Conservation (phyloP, 2,329 filamentous ascomycete genomes). For the Penicillium thymicola region DNA sequence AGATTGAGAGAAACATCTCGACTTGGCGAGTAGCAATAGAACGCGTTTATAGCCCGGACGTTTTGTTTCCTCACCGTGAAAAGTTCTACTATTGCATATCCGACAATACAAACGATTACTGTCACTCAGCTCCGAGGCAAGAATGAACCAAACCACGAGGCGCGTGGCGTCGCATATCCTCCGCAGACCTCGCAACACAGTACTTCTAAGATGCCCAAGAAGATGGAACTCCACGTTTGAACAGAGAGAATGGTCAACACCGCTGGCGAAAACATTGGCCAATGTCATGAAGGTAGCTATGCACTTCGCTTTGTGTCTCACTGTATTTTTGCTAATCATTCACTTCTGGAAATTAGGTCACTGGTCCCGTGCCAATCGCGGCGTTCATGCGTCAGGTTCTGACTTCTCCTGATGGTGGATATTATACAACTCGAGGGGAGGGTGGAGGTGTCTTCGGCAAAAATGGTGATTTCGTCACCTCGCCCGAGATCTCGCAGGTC, state of each 20-base stretch:
- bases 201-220: conserved; percentile 14
- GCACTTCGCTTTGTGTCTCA: neutral
- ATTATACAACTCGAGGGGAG: conserved; percentile 75
- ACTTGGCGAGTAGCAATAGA: neutral
- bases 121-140: neutral
- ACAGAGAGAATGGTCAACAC: conserved; percentile 78
- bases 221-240: conserved; percentile 37
- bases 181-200: conserved; percentile 19
- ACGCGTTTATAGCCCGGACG: neutral
- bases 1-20: conserved; percentile 16
- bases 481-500: conserved; percentile 93
- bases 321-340: conserved; percentile 3
- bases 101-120: neutral
- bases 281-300: conserved; percentile 74
- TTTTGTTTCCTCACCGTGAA: neutral
- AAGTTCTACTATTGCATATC: rapidly evolving
- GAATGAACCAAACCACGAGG: conserved; percentile 31
- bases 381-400: conserved; percentile 99
- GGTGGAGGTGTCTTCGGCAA: conserved; percentile 85
- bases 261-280: conserved; percentile 79
- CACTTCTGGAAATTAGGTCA: conserved; percentile 57
- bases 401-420: conserved; percentile 83
- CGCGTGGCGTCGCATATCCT: conserved; percentile 28
- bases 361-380: conserved; percentile 85
- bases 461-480: conserved; percentile 93